Evolutionary conservation across 495 filamentous ascomycete genomes (phyloP).

Genomic region (Usnea hakonensis): DNA sequence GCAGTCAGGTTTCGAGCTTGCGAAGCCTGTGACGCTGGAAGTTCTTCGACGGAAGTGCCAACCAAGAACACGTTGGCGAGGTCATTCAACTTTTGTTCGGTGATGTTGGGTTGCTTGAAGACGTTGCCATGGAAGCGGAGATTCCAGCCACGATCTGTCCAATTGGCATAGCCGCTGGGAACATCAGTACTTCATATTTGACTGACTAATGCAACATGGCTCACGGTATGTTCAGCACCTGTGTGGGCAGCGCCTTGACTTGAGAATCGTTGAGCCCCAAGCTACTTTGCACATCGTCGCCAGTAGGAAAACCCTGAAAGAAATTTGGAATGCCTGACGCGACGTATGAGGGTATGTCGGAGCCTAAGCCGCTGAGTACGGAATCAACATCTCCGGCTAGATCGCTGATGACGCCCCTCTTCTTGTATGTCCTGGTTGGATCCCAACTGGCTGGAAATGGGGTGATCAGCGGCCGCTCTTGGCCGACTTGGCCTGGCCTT

Average conservation of each 20-base stretch:
- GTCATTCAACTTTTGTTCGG: slow-evolving; percentile 50
- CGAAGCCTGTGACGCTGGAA: slow-evolving; percentile 49
- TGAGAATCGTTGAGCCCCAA: slow-evolving; percentile 50
- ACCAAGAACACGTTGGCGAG: slow-evolving; percentile 65
- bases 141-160: slow-evolving; percentile 69
- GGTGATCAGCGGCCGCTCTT: slow-evolving; percentile 42
- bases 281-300: slow-evolving; percentile 48
- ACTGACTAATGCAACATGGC: slow-evolving; percentile 9
- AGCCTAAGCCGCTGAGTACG: slow-evolving; percentile 36
- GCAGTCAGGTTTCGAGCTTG: slow-evolving; percentile 68
- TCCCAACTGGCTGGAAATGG: slow-evolving; percentile 34
- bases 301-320: slow-evolving; percentile 61
- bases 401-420: slow-evolving; percentile 41
- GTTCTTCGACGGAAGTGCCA: slow-evolving; percentile 48
- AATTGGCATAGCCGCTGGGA: slow-evolving; percentile 65
- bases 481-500: slow-evolving; percentile 18
- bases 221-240: slow-evolving; percentile 63
- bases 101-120: slow-evolving; percentile 66
- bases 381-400: slow-evolving; percentile 38
- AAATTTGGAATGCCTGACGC: slow-evolving; percentile 57
- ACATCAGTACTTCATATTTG: slow-evolving; percentile 4
- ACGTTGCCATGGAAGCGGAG: slow-evolving; percentile 70
- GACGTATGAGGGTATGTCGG: slow-evolving; percentile 50
- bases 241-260: slow-evolving; percentile 54
- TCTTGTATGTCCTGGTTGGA: slow-evolving; percentile 32